Conservation (phyloP, 805 yeast genomes). For the Cyberlindnera sargentensis region DNA sequence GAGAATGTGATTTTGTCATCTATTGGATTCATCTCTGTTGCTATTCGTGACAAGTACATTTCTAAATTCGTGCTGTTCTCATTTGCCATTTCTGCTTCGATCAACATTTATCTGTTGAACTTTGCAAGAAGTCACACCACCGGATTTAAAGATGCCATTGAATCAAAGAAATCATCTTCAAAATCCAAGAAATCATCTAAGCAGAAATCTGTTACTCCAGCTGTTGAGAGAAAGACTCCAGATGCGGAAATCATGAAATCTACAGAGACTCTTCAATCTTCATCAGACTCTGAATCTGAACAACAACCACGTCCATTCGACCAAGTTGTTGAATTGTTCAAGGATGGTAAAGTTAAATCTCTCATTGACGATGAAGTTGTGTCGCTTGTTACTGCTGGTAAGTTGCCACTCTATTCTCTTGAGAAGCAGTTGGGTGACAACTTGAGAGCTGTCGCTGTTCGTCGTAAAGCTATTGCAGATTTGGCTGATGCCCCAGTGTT, state of each 20-base stretch:
- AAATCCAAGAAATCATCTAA: constrained; percentile 21
- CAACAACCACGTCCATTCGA: constrained; percentile 47
- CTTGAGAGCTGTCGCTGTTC: constrained; percentile 86
- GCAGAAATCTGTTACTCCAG: constrained; percentile 25
- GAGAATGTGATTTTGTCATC: constrained; percentile 54
- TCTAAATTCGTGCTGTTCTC: constrained; percentile 70
- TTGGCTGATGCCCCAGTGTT: constrained; percentile 78
- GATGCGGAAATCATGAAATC: constrained; percentile 16
- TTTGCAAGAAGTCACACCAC: constrained; percentile 66
- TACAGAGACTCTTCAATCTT: constrained; percentile 24
- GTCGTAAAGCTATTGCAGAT: constrained; percentile 87
- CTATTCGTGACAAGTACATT: constrained; percentile 73
- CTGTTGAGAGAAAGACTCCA: constrained; percentile 5
- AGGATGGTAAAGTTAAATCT: constrained; percentile 62
- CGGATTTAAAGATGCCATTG: constrained; percentile 22
- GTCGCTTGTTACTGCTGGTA: constrained; percentile 62
- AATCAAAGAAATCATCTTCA: constrained; percentile 22
- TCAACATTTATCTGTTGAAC: constrained; percentile 79
- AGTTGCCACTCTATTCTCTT: constrained; percentile 85
- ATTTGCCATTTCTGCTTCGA: constrained; percentile 67
- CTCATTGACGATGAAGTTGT: constrained; percentile 71
- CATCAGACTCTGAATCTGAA: constrained; percentile 31
- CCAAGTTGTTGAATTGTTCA: constrained; percentile 53
- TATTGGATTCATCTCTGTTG: constrained; percentile 50
- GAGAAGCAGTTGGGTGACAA: constrained; percentile 88